Base-by-base conservation (phyloP, 257 asterid species). In the Apocynum venetum region DNA sequence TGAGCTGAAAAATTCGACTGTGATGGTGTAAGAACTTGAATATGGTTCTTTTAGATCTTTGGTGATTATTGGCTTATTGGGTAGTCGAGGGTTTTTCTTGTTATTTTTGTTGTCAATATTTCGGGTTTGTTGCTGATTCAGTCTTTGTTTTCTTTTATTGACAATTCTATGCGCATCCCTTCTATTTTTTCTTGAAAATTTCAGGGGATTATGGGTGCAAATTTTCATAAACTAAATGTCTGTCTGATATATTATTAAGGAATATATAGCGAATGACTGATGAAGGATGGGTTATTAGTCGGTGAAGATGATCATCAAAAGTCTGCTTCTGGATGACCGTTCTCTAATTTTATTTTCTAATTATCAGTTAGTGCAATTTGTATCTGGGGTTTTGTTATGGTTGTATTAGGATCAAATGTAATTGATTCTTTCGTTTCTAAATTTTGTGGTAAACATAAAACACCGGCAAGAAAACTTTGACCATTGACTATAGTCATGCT, bases 1-100 rank as follows among this genome's bases (percentile, higher is more conserved):
- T 80, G 56, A 68, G 83, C 72, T 69, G 59, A 48, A 69, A 74
- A 46, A 5, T 13, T 15, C 3, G 17, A 7, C 35, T 4, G n/a
- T 55, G 53, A 38, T 51, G 72, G 19, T 46, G 49, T 7, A 38
- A 25, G 46, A 61, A 61, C 47, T 41, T 47, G 17, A 31, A 38
- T 47, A 15, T 11, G 77, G 67, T 38, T 11, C 47, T 1, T 47
- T 72, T 69, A 75, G 80, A 75, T 75, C 83, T 80, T 76, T 60
- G 20, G 9, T 70, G 55, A 40, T 70, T 38, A 2, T n/a, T 66
- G 40, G 52, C n/a, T 63, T 25, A 0, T 49, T 20, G 15, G 9
- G 20, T 12, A 17, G 4, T 44, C 61, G 4, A 8, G 8, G 8
- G 8, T 43, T 67, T 48, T 69, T n/a, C 14, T 3, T 12, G 41